Conservation (phyloP, 768 basidiomycete genomes). For the Imleria badia region DNA sequence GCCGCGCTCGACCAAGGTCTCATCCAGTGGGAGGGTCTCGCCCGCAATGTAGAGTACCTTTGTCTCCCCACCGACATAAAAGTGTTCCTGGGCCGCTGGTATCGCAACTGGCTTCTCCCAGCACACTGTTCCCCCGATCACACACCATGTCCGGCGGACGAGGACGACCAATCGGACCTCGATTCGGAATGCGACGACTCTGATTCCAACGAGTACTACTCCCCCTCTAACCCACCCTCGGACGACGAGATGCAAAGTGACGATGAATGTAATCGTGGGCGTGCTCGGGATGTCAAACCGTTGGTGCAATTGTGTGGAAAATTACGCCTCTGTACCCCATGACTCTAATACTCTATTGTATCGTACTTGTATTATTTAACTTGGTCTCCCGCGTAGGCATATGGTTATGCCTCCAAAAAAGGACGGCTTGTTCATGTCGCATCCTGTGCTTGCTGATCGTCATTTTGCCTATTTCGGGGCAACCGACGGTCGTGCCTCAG, state of each 20-base stretch:
- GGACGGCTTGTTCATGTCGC: background rate
- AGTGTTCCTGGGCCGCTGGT: conserved; percentile 74
- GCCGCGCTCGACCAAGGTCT: conserved; percentile 61
- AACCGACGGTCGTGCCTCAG: conserved; percentile 40
- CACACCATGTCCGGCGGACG: conserved; percentile 27
- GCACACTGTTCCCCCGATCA: conserved; percentile 24
- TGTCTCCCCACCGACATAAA: conserved; percentile 75
- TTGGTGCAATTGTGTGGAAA: conserved; percentile 34
- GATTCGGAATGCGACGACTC: conserved; percentile 28
- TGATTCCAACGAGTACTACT: conserved; percentile 19
- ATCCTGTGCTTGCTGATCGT: background rate
- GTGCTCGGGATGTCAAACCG: conserved; percentile 41
- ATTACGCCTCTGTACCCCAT: conserved; percentile 19
- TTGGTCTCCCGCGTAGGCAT: too few species aligned
- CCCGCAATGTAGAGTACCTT: conserved; percentile 88
- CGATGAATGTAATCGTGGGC: conserved; percentile 40
- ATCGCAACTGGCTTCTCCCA: conserved; percentile 58
- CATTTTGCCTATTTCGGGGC: conserved; percentile 3
- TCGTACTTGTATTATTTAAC: background rate
- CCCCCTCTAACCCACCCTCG: conserved; percentile 37
- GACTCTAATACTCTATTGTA: background rate
- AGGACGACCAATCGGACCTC: conserved; percentile 38
- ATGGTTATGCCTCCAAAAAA: too few species aligned
- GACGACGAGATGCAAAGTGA: conserved; percentile 40
- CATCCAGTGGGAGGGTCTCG: conserved; percentile 83